Conservation (phyloP, 805 yeast species). For the Candida nemodendra region DNA sequence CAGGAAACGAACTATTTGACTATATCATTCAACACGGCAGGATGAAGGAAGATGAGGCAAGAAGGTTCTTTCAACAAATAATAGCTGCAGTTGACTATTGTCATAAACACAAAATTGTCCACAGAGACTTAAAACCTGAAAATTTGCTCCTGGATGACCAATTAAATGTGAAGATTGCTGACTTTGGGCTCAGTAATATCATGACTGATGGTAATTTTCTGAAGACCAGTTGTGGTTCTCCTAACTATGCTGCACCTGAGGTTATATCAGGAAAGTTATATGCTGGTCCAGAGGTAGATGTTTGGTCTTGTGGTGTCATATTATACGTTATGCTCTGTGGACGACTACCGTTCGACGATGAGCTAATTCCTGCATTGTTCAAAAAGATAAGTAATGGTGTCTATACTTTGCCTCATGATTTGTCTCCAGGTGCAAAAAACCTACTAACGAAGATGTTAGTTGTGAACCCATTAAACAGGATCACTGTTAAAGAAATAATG, state of each 20-base stretch:
- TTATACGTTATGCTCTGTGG: conserved; percentile 95
- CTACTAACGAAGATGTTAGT: conserved; percentile 86
- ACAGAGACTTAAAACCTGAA: conserved; percentile 95
- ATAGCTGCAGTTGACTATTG: conserved; percentile 96
- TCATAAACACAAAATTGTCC: conserved; percentile 94
- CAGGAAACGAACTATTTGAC: conserved; percentile 94
- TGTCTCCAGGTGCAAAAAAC: conserved; percentile 82
- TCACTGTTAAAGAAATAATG: conserved; percentile 88
- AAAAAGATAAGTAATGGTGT: conserved; percentile 92
- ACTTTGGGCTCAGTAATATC: conserved; percentile 89
- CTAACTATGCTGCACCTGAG: conserved; percentile 97
- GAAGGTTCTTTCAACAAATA: conserved; percentile 93
- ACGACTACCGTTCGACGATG: conserved; percentile 93
- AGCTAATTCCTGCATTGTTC: conserved; percentile 89
- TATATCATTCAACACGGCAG: conserved; percentile 92
- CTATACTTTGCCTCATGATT: conserved; percentile 82
- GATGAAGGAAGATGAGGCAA: conserved; percentile 88
- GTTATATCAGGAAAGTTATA: conserved; percentile 91
- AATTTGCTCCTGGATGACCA: conserved; percentile 86
- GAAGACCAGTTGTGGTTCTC: conserved; percentile 94
- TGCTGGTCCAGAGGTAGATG: conserved; percentile 98
- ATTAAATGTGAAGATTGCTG: conserved; percentile 91
- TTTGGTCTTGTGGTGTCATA: conserved; percentile 96
- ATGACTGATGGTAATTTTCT: conserved; percentile 97
- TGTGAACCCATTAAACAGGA: conserved; percentile 90